Evolutionary conservation across 2,329 filamentous ascomycete genomes (phyloP).

Genomic region (Leptographium wingfieldii): DNA sequence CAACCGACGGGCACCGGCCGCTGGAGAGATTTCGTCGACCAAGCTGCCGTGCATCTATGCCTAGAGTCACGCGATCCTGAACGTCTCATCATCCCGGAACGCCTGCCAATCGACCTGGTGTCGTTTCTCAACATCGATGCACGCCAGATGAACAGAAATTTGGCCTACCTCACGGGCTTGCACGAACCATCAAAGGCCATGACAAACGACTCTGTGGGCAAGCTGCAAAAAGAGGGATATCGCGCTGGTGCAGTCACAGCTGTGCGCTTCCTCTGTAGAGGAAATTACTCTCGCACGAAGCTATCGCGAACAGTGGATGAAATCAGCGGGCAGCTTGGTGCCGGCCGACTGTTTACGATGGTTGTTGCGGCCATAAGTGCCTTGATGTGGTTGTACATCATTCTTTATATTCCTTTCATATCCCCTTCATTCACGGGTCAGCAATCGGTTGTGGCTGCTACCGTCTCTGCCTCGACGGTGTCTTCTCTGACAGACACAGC

Average conservation of each 20-base stretch:
- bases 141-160: constrained; percentile 39
- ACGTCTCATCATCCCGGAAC: constrained; percentile 23
- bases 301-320: not conserved
- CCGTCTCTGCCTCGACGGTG: not conserved
- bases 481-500: not conserved
- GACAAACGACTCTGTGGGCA: not conserved
- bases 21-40: constrained; percentile 24
- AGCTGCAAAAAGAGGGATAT: not conserved
- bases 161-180: constrained; percentile 34
- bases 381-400: constrained; percentile 1
- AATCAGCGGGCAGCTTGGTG: not conserved
- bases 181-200: constrained; percentile 8
- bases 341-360: not conserved
- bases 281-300: not conserved
- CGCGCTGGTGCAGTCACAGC: not conserved
- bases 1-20: constrained; percentile 17
- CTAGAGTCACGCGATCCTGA: constrained; percentile 29
- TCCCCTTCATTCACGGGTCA: not conserved
- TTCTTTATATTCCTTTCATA: not conserved
- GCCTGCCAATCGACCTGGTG: constrained; percentile 33
- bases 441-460: not conserved
- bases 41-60: constrained; percentile 33
- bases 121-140: constrained; percentile 39
- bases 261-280: not conserved
- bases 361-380: not conserved